Percentiles rank a stretch among this genome's conserved stretches.
These are phyloP conservation scores for Cryphonectria carpinicola DNA, from an alignment of 2,329 filamentous ascomycete genomes.

Conservation along the genomic window DNA sequence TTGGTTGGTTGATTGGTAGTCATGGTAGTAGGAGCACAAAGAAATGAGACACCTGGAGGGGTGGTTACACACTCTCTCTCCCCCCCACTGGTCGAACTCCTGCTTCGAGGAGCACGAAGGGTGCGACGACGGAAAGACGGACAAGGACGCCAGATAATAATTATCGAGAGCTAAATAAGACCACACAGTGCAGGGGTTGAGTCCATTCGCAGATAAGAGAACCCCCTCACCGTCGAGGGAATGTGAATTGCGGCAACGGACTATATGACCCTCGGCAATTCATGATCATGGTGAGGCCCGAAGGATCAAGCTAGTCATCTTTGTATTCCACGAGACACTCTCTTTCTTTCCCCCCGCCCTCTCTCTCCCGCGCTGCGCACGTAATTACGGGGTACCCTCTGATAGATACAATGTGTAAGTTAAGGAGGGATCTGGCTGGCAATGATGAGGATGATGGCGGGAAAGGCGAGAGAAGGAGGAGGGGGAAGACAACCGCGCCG, in stretches of 20 bases:
- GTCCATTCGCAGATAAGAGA: not conserved
- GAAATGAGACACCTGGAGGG: not conserved
- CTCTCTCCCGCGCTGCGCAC: not conserved
- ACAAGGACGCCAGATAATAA: not conserved
- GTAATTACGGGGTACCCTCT: not conserved
- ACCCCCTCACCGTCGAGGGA: no score
- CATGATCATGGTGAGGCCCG: not conserved
- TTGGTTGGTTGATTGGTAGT: not conserved
- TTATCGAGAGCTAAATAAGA: constrained; percentile 1
- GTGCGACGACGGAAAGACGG: not conserved
- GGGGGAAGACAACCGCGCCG: not conserved
- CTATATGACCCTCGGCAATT: not conserved
- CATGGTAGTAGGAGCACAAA: not conserved
- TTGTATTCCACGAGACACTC: not conserved
- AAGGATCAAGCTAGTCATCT: constrained; percentile 1
- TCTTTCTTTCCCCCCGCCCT: no score
- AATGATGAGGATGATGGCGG: not conserved
- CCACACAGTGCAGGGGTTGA: not conserved
- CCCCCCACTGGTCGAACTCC: no score
- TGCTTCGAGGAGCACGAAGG: no score
- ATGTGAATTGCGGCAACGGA: no score
- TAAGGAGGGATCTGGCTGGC: no score
- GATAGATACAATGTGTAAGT: not conserved
- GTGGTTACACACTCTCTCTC: no score
- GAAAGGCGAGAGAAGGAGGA: not conserved